Percentiles rank a stretch among this genome's conserved stretches.
phyloP scores from a whole-genome alignment of 148 eudicot species.

The Rhododendron ovatum region DNA sequence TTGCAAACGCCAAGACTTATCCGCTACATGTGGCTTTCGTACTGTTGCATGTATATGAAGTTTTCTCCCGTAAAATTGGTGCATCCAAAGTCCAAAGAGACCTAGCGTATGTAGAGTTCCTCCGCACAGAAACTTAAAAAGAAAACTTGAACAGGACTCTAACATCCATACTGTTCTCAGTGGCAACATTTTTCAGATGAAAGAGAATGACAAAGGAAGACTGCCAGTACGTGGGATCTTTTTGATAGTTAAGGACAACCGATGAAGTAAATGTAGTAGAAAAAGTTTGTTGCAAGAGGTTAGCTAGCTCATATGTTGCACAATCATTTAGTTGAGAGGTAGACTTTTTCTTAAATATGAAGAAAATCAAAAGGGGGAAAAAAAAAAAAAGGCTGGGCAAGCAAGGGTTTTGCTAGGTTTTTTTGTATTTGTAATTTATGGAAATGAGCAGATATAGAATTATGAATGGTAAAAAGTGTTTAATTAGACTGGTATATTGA shows the following conservation, averaged over 20 bases:
- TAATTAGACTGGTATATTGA: neutral
- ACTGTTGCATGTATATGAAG: neutral
- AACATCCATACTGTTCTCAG: neutral
- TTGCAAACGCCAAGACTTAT: too few relatives aligned
- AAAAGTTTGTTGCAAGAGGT: too few relatives aligned
- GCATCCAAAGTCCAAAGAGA: neutral
- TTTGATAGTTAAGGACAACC: too few relatives aligned
- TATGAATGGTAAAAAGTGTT: neutral
- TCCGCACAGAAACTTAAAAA: neutral
- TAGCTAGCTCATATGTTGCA: too few relatives aligned
- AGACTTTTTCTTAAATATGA: neutral
- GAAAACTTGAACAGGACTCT: neutral
- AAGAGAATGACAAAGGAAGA: neutral
- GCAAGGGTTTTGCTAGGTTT: too few relatives aligned
- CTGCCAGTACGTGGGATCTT: neutral
- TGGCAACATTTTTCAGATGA: neutral
- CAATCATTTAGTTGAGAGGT: too few relatives aligned
- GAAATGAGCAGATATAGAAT: too few relatives aligned
- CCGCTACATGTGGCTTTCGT: neutral
- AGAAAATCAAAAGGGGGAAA: too few relatives aligned
- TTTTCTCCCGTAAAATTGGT: neutral
- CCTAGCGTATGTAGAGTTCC: neutral
- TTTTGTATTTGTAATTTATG: too few relatives aligned
- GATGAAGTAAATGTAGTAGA: too few relatives aligned
- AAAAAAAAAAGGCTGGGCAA: too few relatives aligned